phyloP scores from a whole-genome alignment of 805 yeast genomes.

The Saitoella complicata region DNA sequence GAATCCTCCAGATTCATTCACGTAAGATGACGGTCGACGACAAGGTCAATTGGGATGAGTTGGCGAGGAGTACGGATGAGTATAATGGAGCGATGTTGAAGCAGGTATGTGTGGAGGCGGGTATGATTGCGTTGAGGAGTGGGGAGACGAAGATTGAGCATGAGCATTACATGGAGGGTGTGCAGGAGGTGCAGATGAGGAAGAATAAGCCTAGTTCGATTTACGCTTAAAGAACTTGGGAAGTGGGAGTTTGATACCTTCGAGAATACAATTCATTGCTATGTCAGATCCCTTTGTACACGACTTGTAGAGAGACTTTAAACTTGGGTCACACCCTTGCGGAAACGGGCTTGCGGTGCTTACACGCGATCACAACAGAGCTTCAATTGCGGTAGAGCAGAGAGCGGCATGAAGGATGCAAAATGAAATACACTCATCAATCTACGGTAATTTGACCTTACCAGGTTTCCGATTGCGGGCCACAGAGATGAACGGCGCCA shows the following conservation, averaged over 20 bases:
- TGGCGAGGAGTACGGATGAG: slow-evolving; percentile 95
- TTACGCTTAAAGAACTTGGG: slow-evolving; percentile 48
- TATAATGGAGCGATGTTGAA: slow-evolving; percentile 97
- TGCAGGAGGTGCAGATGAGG: slow-evolving; percentile 95
- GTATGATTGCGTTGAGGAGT: slow-evolving; percentile 95
- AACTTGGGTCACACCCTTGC: no score
- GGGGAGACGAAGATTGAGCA: slow-evolving; percentile 85
- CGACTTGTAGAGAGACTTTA: no score
- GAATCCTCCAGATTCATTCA: slow-evolving; percentile 90
- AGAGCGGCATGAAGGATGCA: no score
- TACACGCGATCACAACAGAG: no score
- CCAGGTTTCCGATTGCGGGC: no score
- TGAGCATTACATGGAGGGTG: slow-evolving; percentile 96
- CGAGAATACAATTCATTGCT: no score
- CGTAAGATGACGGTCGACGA: slow-evolving; percentile 89
- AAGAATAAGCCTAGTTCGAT: slow-evolving; percentile 88
- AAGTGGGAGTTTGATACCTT: background rate
- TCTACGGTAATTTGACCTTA: no score
- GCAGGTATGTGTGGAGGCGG: slow-evolving; percentile 98
- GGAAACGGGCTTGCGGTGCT: no score
- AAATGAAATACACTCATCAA: no score
- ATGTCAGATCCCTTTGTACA: no score
- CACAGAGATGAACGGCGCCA: no score
- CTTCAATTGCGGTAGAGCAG: no score
- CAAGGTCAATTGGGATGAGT: slow-evolving; percentile 91